phyloP scores from a whole-genome alignment of 495 filamentous ascomycete genomes.

The Usnea hakonensis region DNA sequence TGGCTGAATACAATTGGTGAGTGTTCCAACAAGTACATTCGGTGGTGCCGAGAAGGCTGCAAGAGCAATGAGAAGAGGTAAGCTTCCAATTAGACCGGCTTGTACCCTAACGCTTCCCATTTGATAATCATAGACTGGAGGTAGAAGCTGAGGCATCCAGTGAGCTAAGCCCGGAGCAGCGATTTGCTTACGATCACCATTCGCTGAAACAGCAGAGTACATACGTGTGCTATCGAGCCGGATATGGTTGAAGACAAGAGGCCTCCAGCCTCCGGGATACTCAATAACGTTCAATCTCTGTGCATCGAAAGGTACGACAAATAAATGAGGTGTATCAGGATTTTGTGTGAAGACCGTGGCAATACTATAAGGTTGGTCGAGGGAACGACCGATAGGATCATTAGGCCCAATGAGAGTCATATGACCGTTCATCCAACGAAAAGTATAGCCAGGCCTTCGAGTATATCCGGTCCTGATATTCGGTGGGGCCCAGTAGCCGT shows the following conservation, averaged over 20 bases:
- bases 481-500: conserved; percentile 7
- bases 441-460: not conserved
- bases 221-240: not conserved
- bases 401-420: not conserved
- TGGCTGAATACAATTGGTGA: conserved; percentile 4
- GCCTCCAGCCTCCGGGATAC: not conserved
- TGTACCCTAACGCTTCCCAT: not conserved
- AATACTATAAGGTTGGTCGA: not conserved
- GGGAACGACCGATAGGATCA: not conserved
- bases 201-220: conserved; percentile 2
- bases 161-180: conserved; percentile 9
- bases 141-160: conserved; percentile 23
- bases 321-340: conserved; percentile 13
- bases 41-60: conserved; percentile 21
- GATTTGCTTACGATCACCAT: not conserved
- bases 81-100: conserved; percentile 18
- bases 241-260: conserved; percentile 6
- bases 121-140: conserved; percentile 12
- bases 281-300: not conserved
- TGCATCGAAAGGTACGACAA: conserved; percentile 12
- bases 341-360: conserved; percentile 18
- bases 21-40: not conserved
- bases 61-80: conserved; percentile 22
- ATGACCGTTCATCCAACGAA: conserved; percentile 17
- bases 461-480: not conserved